Percentiles rank a stretch among this genome's conserved stretches.
These are phyloP conservation scores for Linum tenue DNA, from an alignment of 345 rosid genomes.

Conservation along the genomic window DNA sequence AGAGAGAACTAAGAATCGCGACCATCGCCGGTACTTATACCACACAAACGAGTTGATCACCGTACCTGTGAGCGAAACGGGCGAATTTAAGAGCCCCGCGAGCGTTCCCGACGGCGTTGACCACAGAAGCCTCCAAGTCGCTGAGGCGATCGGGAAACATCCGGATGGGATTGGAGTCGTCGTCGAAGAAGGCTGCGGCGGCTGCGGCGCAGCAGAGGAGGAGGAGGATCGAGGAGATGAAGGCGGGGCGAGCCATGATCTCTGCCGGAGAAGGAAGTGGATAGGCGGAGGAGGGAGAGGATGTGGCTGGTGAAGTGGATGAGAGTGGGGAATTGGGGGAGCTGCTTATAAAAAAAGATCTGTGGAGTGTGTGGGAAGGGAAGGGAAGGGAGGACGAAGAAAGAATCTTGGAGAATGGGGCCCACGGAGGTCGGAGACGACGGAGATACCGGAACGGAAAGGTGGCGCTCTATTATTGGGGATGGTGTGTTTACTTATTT, in stretches of 20 bases:
- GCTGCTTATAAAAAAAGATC: neutral
- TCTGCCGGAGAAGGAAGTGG: neutral
- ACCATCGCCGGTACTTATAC: neutral
- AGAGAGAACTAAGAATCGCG: neutral
- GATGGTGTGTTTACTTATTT: too few species aligned
- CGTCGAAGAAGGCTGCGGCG: slow-evolving; percentile 36
- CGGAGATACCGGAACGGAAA: neutral
- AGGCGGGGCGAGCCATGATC: slow-evolving; percentile 31
- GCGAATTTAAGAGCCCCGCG: slow-evolving; percentile 58
- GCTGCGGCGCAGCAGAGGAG: slow-evolving; percentile 26
- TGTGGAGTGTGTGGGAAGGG: neutral
- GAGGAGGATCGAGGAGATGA: slow-evolving; percentile 22
- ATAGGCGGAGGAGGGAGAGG: neutral
- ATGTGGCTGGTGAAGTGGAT: neutral
- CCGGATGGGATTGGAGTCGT: slow-evolving; percentile 59
- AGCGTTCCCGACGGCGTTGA: slow-evolving; percentile 48
- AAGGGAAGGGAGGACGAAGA: neutral
- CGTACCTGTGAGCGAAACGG: slow-evolving; percentile 62
- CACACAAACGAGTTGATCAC: neutral
- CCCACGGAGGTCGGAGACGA: neutral
- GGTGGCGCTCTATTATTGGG: neutral
- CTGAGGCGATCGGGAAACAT: slow-evolving; percentile 52
- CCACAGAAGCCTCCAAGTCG: slow-evolving; percentile 44
- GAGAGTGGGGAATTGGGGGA: neutral
- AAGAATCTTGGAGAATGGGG: neutral